A percentile compares a stretch with the other conserved stretches of the same genome.
These are phyloP conservation scores for Chaetomidium leptoderma DNA, from an alignment of 495 filamentous ascomycete species.

Conservation along the genomic window DNA sequence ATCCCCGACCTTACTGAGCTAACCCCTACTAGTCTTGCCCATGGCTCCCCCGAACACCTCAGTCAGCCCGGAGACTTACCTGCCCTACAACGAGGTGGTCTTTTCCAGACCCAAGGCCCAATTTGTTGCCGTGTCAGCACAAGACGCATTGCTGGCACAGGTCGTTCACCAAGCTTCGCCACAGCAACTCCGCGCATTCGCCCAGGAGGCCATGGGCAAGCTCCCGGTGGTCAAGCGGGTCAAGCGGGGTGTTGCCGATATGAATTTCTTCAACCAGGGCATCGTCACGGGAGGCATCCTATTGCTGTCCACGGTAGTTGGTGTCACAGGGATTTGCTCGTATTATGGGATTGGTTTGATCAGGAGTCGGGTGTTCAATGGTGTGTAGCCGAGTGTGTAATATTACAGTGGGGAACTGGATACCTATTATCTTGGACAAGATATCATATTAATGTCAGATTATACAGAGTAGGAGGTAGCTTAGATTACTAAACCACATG, in stretches of 20 bases:
- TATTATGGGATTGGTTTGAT: conserved; percentile 4
- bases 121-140: conserved; percentile 18
- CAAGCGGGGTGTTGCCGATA: not conserved
- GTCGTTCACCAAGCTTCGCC: not conserved
- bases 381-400: too few relatives aligned
- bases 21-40: conserved; percentile 39
- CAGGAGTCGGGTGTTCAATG: not conserved
- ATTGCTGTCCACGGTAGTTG: not conserved
- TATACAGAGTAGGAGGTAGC: too few relatives aligned
- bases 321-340: not conserved
- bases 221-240: not conserved
- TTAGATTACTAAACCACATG: too few relatives aligned
- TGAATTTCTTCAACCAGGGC: conserved; percentile 1
- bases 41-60: conserved; percentile 12
- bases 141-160: not conserved
- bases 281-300: not conserved
- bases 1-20: not conserved
- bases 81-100: conserved; percentile 36
- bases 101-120: conserved; percentile 44
- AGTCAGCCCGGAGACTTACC: conserved; percentile 17
- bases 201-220: not conserved
- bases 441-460: too few relatives aligned
- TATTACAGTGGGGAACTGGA: too few relatives aligned
- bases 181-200: not conserved
- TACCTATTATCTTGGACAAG: too few relatives aligned